Percentiles rank a stretch among this genome's conserved stretches.
Evolutionary conservation across 371 early-diverging fungal species (phyloP).

Genomic region (Lichtheimia ramosa): DNA sequence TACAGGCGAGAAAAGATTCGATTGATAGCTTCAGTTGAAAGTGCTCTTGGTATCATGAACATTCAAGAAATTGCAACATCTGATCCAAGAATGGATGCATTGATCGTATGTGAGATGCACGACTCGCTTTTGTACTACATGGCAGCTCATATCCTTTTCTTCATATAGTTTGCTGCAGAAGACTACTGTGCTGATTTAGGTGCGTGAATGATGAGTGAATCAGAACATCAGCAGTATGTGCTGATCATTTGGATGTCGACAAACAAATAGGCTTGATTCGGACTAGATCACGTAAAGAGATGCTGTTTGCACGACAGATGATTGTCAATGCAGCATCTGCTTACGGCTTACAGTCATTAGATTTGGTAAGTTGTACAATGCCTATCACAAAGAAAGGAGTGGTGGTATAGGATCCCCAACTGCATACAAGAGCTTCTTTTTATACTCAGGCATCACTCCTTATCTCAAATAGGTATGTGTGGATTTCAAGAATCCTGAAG

Average conservation of each 20-base stretch:
- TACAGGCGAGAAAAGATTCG: conserved; percentile 64
- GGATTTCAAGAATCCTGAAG: conserved; percentile 1
- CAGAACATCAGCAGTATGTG: too few species aligned
- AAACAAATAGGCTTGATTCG: conserved; percentile 61
- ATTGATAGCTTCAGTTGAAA: conserved; percentile 85
- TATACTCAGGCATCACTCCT: too few species aligned
- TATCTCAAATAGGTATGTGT: too few species aligned
- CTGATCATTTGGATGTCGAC: conserved; percentile 54
- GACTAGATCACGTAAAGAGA: conserved; percentile 68
- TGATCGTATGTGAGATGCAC: conserved; percentile 53
- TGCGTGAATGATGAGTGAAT: conserved; percentile 2
- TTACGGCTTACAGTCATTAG: conserved; percentile 85
- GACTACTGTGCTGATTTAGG: conserved; percentile 90
- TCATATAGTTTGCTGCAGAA: conserved; percentile 86
- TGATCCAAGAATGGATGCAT: conserved; percentile 72
- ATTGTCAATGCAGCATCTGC: conserved; percentile 83
- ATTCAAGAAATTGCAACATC: conserved; percentile 76
- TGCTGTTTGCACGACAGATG: conserved; percentile 75
- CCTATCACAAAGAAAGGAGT: too few species aligned
- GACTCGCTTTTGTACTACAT: neutral
- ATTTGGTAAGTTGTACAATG: conserved; percentile 59
- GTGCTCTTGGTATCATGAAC: conserved; percentile 85
- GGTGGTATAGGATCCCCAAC: too few species aligned
- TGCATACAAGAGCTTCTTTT: too few species aligned
- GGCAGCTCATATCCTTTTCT: neutral